phyloP scores from a whole-genome alignment of 306 rosid species.

The Sicyos baderoa region DNA sequence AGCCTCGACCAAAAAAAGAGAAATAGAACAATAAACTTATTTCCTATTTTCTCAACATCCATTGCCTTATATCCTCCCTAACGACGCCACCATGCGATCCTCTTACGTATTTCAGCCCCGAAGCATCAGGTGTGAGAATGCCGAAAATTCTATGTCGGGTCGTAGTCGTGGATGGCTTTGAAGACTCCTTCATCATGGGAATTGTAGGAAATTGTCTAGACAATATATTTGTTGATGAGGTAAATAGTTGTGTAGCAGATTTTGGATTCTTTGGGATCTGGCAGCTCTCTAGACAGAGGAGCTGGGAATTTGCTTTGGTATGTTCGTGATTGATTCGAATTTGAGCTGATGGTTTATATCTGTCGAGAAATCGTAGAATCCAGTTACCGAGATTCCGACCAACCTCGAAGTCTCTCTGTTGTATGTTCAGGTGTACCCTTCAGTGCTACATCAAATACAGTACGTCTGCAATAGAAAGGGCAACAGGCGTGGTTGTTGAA shows the following conservation, averaged over 20 bases:
- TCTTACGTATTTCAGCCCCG: conserved; percentile 24
- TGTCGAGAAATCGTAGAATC: conserved; percentile 61
- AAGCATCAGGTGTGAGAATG: conserved; percentile 22
- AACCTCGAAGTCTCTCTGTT: conserved; percentile 75
- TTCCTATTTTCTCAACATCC: too few species aligned
- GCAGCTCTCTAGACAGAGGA: too few species aligned
- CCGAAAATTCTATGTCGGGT: conserved; percentile 46
- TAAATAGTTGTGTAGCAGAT: conserved; percentile 52
- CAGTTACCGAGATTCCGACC: conserved; percentile 79
- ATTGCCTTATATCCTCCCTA: too few species aligned
- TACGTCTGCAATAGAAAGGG: conserved; percentile 42
- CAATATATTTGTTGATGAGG: conserved; percentile 30
- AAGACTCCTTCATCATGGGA: conserved; percentile 46
- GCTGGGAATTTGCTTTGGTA: conserved; percentile 29
- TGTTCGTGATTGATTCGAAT: conserved; percentile 40
- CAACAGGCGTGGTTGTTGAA: neutral
- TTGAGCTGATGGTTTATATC: conserved; percentile 76
- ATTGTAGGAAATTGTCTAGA: conserved; percentile 43
- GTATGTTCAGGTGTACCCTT: conserved; percentile 60
- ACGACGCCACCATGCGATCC: conserved; percentile 45
- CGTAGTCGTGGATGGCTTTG: conserved; percentile 50
- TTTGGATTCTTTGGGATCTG: conserved; percentile 41
- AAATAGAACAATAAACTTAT: neutral
- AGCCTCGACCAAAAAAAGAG: neutral
- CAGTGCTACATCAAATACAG: conserved; percentile 58